Conservation (phyloP, 495 filamentous ascomycete species). For the Penicillium cataractarum region DNA sequence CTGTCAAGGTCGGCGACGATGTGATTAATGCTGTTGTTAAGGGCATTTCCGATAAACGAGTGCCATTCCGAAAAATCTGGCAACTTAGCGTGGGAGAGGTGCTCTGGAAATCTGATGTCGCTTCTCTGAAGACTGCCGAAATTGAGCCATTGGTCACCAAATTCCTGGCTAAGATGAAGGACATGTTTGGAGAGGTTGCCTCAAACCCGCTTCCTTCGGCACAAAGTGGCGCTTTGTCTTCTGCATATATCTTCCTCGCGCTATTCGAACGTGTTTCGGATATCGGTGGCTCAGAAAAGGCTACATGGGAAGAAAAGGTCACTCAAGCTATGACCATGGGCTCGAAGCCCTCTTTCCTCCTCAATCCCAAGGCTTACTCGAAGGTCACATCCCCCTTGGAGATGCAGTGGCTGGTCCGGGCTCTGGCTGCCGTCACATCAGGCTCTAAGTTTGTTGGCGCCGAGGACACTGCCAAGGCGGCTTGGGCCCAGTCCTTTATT, state of each 20-base stretch:
- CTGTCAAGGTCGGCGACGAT: constrained; percentile 60
- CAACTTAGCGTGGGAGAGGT: constrained; percentile 72
- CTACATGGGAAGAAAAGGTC: constrained; percentile 53
- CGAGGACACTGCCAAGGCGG: constrained; percentile 45
- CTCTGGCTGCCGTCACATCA: constrained; percentile 63
- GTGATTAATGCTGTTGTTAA: constrained; percentile 74
- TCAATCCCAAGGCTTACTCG: constrained; percentile 81
- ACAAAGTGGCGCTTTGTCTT: constrained; percentile 74
- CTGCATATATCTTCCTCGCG: constrained; percentile 73
- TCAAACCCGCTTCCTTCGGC: constrained; percentile 75
- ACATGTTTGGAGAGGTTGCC: constrained; percentile 73
- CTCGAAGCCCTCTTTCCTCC: constrained; percentile 80
- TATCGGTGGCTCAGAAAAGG: constrained; percentile 35
- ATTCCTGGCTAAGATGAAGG: constrained; percentile 66
- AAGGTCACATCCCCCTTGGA: constrained; percentile 76
- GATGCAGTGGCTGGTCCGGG: constrained; percentile 71
- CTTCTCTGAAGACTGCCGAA: constrained; percentile 48
- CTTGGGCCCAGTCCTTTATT: constrained; percentile 83
- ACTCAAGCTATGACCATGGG: constrained; percentile 64
- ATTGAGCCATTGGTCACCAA: constrained; percentile 47
- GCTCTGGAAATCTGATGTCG: constrained; percentile 60
- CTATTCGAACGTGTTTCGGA: constrained; percentile 47
- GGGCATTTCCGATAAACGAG: constrained; percentile 81
- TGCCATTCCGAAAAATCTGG: constrained; percentile 80
- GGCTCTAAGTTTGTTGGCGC: constrained; percentile 38